Evolutionary conservation across 352 stramenopile genomes (phyloP), one percentile per base, ranked within the genome.

Genomic region (Aphanomyces invadans): DNA sequence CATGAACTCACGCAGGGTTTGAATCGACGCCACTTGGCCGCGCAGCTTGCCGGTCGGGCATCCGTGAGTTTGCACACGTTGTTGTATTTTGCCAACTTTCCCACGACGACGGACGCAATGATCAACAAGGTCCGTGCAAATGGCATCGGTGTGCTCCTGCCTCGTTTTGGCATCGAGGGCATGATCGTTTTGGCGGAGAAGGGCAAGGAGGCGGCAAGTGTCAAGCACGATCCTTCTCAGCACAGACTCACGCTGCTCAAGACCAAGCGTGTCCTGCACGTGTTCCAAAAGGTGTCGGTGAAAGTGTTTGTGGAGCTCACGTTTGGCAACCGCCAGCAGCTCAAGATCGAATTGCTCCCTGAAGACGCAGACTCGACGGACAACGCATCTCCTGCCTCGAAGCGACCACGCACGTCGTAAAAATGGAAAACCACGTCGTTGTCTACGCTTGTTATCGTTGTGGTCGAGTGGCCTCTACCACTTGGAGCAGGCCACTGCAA

Each of bases 101-200:
- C 85, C 11, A 94, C 85, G 1, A 73, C 73, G 28, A 89, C 87
- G 31, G 85, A 95, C 46, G 94, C 95, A 2, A 95, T 99, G 62
- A 89, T 99, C 42, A 91, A 98, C 32, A 95, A 96, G 77, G 89
- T 99, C 19, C 90, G 92, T 74, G 91, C 95, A 60, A 97, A 96
- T 59, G 86, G 82, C n/a, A 83, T 99, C 15, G 89, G 83, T 19
- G 96, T 99, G 12, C 83, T 99, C 67, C 80, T 99, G 56, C 97
- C 96, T n/a, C 77, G 95, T 42, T 99, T 98, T 74, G 97, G 97
- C 25, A 98, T 99, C 63, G 97, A 99, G 86, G 97, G 95, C 39
- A 90, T 93, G 70, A 92, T 98, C 28, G 88, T 92, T 49, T 49
- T 98, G 21, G 82, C 83, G 9, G 76, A 92, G 21, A 90, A 89